Evolutionary conservation across 1,284 basidiomycete genomes (phyloP).

Genomic region (Ganoderma resinaceum): DNA sequence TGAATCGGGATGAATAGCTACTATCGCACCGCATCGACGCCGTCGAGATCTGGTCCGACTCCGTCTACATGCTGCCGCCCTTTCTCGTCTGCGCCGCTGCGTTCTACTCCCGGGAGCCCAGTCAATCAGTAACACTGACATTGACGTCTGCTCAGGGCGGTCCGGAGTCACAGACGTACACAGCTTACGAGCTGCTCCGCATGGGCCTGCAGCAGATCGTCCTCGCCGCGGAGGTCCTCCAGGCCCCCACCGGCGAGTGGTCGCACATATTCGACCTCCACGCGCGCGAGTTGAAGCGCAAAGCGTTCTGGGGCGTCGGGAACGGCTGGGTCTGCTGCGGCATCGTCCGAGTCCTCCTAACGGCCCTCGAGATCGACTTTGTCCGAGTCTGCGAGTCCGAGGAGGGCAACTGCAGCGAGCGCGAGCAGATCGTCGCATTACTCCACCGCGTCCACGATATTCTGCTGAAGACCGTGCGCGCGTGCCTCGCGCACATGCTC

Average conservation of each 20-base stretch:
- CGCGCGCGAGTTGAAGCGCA: constrained; percentile 26
- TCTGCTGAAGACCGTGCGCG: constrained; percentile 30
- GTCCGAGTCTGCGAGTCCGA: neutral
- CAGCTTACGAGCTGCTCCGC: constrained; percentile 15
- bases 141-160: neutral
- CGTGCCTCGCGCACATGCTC: constrained; percentile 30
- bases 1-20: constrained; percentile 4
- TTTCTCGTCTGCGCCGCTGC: constrained; percentile 33
- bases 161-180: neutral
- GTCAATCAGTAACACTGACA: neutral
- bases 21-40: constrained; percentile 35
- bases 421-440: neutral
- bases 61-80: constrained; percentile 36
- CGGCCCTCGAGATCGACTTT: constrained; percentile 13
- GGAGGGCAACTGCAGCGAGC: neutral
- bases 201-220: constrained; percentile 32
- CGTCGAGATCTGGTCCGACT: constrained; percentile 36
- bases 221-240: constrained; percentile 30
- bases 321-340: constrained; percentile 39
- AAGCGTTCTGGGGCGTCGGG: constrained; percentile 37
- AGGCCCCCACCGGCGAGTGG: constrained; percentile 31
- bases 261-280: constrained; percentile 36
- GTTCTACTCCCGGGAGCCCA: constrained; percentile 11
- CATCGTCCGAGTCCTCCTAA: constrained; percentile 32
- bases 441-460: constrained; percentile 22